Base-by-base conservation (phyloP, 441 rosid genomes). In the Syzygium malaccense region DNA sequence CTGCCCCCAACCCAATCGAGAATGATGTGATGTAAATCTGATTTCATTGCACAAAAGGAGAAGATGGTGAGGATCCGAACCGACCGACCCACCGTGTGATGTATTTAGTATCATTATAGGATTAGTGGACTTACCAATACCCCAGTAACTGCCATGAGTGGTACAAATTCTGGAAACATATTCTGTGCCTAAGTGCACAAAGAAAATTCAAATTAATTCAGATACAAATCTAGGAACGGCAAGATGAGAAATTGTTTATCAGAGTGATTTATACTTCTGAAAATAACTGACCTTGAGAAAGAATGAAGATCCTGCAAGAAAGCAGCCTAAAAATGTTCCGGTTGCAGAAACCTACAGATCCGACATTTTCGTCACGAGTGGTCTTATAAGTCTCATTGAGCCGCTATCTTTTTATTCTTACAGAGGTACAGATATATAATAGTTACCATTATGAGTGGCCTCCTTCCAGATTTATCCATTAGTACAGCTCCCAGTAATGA, bases 1-100 rank as follows among this genome's bases (percentile, higher is more conserved):
- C 98, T 62, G 99, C 97, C 91, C 99, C 98, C 95, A 95, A 91
- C 89, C 99, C 99, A 51, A 98, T 93, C 26, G 99, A 96, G 92
- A 95, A 98, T 26, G 93, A 90, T 37, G 98, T 92, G 87, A 95
- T 85, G 53, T 91, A 98, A 6, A 95, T 90, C 99, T 97, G 93
- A 78, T 89, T 71, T 37, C 88, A 62, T 55, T 4, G 20, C 51
- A 14, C 18, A 55, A 37, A 78, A 64, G 37, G 55, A 48, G 86
- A 64, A 48, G 64, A 68, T 30, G 55, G 11, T 37, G 10, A 88
- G 13, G 60, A 60, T 87, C 86, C 45, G 20, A 14, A 26, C 9
- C 2, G 30, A 85, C 57, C 4, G 9, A 75, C 1, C 8, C 17
- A 12, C 53, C 25, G 14, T 75, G 83, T 4, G 5, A 75, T 41